These are phyloP conservation scores for Aureobasidium pullulans DNA, from an alignment of 2,329 filamentous ascomycete species.

Conservation along the genomic window DNA sequence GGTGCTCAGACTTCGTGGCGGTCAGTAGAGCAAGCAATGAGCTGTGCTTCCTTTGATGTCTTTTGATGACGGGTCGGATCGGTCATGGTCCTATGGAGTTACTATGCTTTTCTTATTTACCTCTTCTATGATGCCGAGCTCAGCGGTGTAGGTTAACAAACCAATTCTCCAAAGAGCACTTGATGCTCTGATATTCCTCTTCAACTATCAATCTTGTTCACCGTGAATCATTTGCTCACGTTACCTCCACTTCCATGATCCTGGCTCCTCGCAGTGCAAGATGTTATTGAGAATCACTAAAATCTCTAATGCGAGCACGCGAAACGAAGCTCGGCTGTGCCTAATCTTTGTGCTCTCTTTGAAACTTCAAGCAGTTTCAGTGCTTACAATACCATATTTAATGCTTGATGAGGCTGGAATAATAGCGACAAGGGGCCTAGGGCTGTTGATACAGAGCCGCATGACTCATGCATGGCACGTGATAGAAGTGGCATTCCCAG, in stretches of 20 bases:
- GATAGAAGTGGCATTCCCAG: neutral
- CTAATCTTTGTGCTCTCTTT: no score
- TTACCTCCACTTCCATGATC: no score
- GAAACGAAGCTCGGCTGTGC: no score
- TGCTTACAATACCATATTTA: no score
- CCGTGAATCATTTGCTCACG: no score
- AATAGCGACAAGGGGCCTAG: no score
- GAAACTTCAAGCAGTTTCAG: no score
- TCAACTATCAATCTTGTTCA: neutral
- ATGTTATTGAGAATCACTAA: neutral
- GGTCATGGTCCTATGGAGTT: neutral
- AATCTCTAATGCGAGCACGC: no score
- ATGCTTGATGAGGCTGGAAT: no score
- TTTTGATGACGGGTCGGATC: constrained; percentile 14
- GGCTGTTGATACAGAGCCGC: neutral
- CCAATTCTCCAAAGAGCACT: neutral
- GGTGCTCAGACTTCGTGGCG: constrained; percentile 54
- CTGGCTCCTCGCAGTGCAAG: no score
- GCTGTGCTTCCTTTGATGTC: neutral
- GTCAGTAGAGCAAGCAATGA: constrained; percentile 33
- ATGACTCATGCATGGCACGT: constrained; percentile 11
- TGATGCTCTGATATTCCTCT: neutral
- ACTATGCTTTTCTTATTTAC: neutral
- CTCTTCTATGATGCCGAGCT: neutral
- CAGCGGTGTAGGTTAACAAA: neutral